A percentile compares a stretch with the other conserved stretches of the same genome.
Conservation (phyloP, 306 rosid species). For the Prunus campanulata region DNA sequence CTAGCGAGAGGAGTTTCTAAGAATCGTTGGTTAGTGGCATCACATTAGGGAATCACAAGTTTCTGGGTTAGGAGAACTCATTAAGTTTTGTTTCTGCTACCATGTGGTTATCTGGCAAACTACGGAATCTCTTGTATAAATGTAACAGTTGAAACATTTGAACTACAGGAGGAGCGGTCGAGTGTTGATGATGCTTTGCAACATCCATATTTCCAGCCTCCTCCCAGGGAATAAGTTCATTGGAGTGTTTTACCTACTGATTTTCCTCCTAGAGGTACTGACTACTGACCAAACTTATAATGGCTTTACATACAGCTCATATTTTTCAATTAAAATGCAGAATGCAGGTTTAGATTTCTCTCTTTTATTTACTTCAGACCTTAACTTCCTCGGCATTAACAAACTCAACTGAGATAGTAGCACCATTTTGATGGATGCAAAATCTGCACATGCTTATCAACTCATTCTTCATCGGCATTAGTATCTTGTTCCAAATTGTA, state of each 20-base stretch:
- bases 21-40: not conserved
- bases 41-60: not conserved
- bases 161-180: constrained; percentile 72
- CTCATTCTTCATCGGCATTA: constrained; percentile 37
- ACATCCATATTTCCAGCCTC: constrained; percentile 79
- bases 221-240: constrained; percentile 43
- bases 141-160: constrained; percentile 8
- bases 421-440: constrained; percentile 80
- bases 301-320: no score
- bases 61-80: not conserved
- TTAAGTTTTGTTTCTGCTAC: not conserved
- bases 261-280: not conserved
- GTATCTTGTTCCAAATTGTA: constrained; percentile 53
- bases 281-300: no score
- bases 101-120: not conserved
- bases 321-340: not conserved
- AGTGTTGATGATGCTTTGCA: constrained; percentile 73
- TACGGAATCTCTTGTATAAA: not conserved
- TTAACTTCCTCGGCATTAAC: constrained; percentile 44
- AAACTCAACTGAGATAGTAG: constrained; percentile 64
- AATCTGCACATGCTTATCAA: constrained; percentile 52
- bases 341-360: not conserved
- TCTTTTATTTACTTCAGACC: not conserved
- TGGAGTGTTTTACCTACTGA: not conserved
- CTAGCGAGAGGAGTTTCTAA: not conserved